These are phyloP conservation scores for Penicillium sp. DNA, from an alignment of 2,329 filamentous ascomycete genomes.

Conservation along the genomic window DNA sequence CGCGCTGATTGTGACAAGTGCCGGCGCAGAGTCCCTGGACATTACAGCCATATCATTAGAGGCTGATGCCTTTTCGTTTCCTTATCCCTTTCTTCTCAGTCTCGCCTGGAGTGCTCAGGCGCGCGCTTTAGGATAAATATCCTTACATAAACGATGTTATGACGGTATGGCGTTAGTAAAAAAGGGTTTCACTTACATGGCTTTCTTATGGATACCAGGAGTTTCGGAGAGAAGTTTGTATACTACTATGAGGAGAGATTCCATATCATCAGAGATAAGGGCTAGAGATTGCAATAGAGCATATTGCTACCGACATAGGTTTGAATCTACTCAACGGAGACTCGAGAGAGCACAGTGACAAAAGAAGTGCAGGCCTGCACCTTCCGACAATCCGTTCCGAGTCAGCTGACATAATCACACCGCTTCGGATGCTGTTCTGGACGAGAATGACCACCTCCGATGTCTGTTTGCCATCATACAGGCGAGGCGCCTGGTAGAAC, in stretches of 20 bases:
- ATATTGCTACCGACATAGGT: neutral
- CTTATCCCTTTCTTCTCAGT: neutral
- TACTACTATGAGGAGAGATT: neutral
- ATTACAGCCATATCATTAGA: conserved; percentile 77
- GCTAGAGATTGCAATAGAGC: conserved; percentile 1
- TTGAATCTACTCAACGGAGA: neutral
- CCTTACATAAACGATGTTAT: neutral
- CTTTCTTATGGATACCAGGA: conserved; percentile 1
- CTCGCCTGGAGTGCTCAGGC: neutral
- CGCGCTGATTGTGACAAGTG: conserved; percentile 80
- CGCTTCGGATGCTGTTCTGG: conserved; percentile 20
- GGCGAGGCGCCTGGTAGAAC: neutral
- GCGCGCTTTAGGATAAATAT: neutral
- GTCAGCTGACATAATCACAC: conserved; percentile 29
- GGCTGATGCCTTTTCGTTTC: conserved; percentile 24
- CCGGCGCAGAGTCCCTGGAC: conserved; percentile 72
- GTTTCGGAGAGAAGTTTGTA: neutral
- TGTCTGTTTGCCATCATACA: neutral
- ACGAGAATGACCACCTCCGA: neutral
- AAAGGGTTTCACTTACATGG: neutral
- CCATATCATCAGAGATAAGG: neutral
- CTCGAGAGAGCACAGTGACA: neutral
- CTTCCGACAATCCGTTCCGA: conserved; percentile 29
- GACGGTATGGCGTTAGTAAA: conserved; percentile 3
- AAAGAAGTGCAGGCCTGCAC: neutral